Base-by-base conservation (phyloP, 257 asterid genomes). In the Jasminum sambac region DNA sequence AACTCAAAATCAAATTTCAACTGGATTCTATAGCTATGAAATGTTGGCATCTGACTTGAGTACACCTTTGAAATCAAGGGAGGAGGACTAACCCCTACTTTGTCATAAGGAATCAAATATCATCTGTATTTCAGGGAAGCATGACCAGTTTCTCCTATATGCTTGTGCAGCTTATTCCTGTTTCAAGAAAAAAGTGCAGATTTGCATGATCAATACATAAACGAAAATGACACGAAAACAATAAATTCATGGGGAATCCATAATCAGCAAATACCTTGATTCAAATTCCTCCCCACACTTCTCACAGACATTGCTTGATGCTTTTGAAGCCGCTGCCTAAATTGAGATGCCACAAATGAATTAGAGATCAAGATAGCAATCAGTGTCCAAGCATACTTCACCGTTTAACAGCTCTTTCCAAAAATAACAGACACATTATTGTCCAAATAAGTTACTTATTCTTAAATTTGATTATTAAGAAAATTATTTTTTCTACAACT, bases 121-220 rank as follows among this genome's bases (percentile, higher is more conserved):
- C 87, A 86, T 75, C 83, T 80, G 21, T 77, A 80, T 79, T 68
- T 93, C 59, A 87, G 57, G n/a, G 82, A 46, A n/a, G 98, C 93
- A 41, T 90, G 98, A 26, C 92, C 96, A 3, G 96, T 84, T 16
- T 88, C 95, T 39, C 85, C 95, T 79, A 93, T 76, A 85, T 93
- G 98, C 80, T 83, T 81, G 71, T 90, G 95, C 74, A 93, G 80
- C 70, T 78, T 87, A 80, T 77, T 90, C 96, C 96, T 93, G 90
- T 63, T 66, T 67, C 62, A 55, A 44, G 41, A 44, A 46, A 30
- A 30, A 64, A 17, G 16, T 36, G 55, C 11, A 73, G 46, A 5
- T 72, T 74, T 70, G 44, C 65, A 63, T 65, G 60, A 37, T 41
- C 17, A 23, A 44, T 11, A 23, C 25, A 72, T 30, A 17, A 24